Base-by-base conservation (phyloP, 768 basidiomycete genomes). In the Candolleomyces eurysporus region DNA sequence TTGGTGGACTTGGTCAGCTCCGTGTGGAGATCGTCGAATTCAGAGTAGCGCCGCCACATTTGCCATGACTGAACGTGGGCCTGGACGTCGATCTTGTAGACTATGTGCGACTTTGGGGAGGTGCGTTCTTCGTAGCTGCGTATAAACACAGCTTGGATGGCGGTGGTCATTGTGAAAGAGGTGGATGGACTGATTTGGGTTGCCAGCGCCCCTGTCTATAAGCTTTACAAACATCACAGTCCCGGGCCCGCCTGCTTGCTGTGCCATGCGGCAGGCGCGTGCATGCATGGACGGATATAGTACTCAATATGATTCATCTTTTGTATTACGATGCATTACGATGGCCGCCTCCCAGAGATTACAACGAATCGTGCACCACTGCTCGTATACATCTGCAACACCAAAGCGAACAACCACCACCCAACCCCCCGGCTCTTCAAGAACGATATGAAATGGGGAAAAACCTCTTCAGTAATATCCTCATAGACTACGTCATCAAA, bases 1-100 rank as follows among this genome's bases (percentile, higher is more conserved):
- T 88, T 88, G n/a, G 84, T 84, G n/a, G 88, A 84, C 70, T 90
- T 88, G 30, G 83, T 82, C 67, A 97, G 85, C 68, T 95, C 90
- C 8, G 84, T 82, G 72, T 96, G 84, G 7, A 98, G 86, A 67
- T 92, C 88, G 69, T 84, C 87, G 76, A 98, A 98, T 76, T 97
- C 94, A 48, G 93, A 95, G 77, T 98, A 98, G 54, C 96, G 90
- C 61, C 90, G 82, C 87, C 91, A 92, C 82, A 97, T 91, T 60
- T 90, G 86, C 95, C 96, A 98, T 71, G 92, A 89, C 63, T 92
- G 88, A 31, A 94, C 91, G 59, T 92, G 87, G 6, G 94, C 94
- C 66, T 91, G 86, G 66, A 98, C 87, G 68, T 89, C 84, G 71
- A 96, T 90, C 63, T 82, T 82, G 76, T 90, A 96, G 67, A 91